These are phyloP conservation scores for Chlamydomonas sp. DNA, from an alignment of 139 green algal genomes.

Conservation along the genomic window DNA sequence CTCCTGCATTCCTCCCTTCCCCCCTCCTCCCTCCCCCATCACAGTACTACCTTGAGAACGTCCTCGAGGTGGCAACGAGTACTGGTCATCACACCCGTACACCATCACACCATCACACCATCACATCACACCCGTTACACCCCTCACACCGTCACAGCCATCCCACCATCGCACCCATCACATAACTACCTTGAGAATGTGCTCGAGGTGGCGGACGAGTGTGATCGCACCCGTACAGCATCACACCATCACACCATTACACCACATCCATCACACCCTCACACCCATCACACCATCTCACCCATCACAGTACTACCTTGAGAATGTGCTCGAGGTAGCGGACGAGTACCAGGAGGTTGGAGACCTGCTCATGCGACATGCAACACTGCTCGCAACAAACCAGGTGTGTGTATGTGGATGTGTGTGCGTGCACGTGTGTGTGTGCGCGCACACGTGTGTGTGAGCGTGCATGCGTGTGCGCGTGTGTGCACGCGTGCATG, in stretches of 20 bases:
- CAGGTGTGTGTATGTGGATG: too few species aligned
- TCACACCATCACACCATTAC: too few species aligned
- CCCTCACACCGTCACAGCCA: too few species aligned
- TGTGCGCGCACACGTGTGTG: constrained; percentile 1
- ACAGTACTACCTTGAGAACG: background rate
- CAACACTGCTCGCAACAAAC: constrained; percentile 78
- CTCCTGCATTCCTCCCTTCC: too few species aligned
- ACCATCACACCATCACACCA: too few species aligned
- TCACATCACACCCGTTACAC: background rate
- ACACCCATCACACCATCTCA: constrained; percentile 26
- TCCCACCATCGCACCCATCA: background rate
- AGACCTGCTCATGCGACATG: constrained; percentile 73
- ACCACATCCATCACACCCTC: too few species aligned
- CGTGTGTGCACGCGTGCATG: too few species aligned
- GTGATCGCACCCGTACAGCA: background rate
- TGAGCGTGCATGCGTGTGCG: background rate
- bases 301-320: constrained; percentile 80
- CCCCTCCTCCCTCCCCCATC: background rate
- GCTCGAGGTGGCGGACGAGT: background rate
- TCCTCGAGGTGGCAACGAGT: background rate
- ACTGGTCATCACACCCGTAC: background rate
- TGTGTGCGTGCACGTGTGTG: constrained; percentile 46
- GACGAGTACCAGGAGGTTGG: constrained; percentile 81
- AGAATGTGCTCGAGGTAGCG: constrained; percentile 72
- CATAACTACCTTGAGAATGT: background rate